Evolutionary conservation across 306 rosid species (phyloP), one percentile per base, ranked within the genome.

Genomic region (Fagus sylvatica): DNA sequence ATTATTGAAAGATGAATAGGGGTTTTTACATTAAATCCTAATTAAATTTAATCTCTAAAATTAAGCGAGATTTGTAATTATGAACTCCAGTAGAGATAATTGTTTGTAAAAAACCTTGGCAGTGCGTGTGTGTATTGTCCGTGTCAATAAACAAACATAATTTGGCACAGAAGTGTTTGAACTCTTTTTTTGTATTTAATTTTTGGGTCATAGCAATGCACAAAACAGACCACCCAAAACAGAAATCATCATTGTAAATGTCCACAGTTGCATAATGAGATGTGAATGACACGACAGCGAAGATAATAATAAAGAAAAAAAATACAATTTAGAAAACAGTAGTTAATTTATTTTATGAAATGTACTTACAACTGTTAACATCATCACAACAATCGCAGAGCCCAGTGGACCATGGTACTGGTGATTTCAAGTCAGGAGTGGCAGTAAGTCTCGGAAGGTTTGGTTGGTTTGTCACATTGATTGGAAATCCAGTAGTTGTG

Each of bases 391-490:
- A 83, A 55, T 79, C 74, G 76, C 79, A 87, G 66, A 87, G 83
- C 8, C 86, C 88, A 4, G 87, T 74, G 41, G 89, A 89, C 93
- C 91, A 89, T n/a, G 85, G 71, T 13, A 66, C 74, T 1, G 81
- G 72, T 43, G 82, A 66, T 13, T 71, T 59, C 7, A 62, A 79
- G 65, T 37, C 22, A 72, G 43, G 4, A 3, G 11, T 16, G 53
- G 53, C 33, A 61, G 10, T 3, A 4, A 3, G 8, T 22, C 22
- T 36, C 30, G 34, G 48, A 17, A n/a, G 60, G 43, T 15, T 12
- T 51, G 62, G 9, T 57, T 53, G 71, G 4, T 40, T 37, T 6
- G 8, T 55, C 7, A 12, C 64, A 60, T 34, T 41, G 4, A 46
- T 13, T 46, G 15, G 51, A 46, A 46, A 1, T 22, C 64, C 76